Evolutionary conservation across 2,329 filamentous ascomycete species (phyloP), one percentile per base, ranked within the genome.

Genomic region (Fusarium armeniacum): DNA sequence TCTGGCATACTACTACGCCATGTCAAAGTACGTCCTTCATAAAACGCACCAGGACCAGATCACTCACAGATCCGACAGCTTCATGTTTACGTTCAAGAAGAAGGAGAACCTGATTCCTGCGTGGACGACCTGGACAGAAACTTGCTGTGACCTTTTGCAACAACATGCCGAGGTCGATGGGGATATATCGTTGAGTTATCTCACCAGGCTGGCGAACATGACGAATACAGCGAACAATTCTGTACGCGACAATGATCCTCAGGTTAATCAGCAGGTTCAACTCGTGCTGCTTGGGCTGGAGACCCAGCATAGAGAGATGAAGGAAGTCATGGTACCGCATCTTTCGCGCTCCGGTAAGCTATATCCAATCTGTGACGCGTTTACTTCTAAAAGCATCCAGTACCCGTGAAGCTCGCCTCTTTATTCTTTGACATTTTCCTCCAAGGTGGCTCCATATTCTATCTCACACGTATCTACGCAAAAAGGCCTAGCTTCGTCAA

Each of bases 281-380:
- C 77, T 87, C 20, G 78, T 86, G 62, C 72, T 84, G n/a, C 76
- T 81, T 3, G 85, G 85, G 0, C 78, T 87, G 30, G 83, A 85
- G 60, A 73, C 81, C 5, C 84, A 86, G 66, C 73, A 84, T 11
- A 68, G 72, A n/a, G 81, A 85, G 40, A 80, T 74, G 68, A 78
- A 81, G 41, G 65, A 71, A 8, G 64, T 61, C 4, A 81, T 86
- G 53, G 73, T 81, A 0, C 67, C 71, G 2, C 69, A 77, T 11
- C 62, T 83, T 20, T 73, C 77, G 4, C 69, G 73, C 12, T 59
- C 64, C 24, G 49, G 69, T 75, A 67, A 33, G 65, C 43, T 15
- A 13, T 30, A 12, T 13, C 15, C 11, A 24, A n/a, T n/a, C 15
- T 18, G 4, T 26, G 7, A 3, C 24, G 12, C 15, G 8, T 16